phyloP scores from a whole-genome alignment of 2,329 filamentous ascomycete genomes.

The Colletotrichum theobromicola region DNA sequence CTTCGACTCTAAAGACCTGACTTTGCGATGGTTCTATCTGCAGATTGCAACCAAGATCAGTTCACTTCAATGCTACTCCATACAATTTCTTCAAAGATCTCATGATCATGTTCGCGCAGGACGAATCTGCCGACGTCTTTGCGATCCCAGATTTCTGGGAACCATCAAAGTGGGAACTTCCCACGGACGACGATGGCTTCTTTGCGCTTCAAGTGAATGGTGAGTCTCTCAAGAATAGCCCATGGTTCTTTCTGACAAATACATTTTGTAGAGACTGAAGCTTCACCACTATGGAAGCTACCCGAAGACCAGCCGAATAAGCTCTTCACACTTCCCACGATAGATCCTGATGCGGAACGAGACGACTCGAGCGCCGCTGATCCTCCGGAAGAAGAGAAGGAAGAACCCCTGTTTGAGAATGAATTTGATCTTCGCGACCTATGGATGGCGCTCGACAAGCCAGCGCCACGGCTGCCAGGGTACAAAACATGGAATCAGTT shows the following conservation, averaged over 20 bases:
- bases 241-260: not conserved
- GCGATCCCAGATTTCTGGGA: constrained; percentile 67
- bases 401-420: constrained; percentile 22
- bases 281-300: constrained; percentile 11
- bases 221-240: constrained; percentile 27
- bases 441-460: constrained; percentile 51
- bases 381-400: constrained; percentile 1
- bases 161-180: constrained; percentile 51
- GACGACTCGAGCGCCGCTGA: constrained; percentile 23
- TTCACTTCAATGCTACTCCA: not conserved
- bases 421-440: constrained; percentile 34
- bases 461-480: constrained; percentile 34
- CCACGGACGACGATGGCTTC: constrained; percentile 36
- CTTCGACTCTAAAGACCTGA: not conserved
- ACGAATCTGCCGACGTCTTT: constrained; percentile 62
- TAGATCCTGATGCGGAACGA: constrained; percentile 1
- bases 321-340: constrained; percentile 48
- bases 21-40: constrained; percentile 1
- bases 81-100: not conserved
- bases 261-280: not conserved
- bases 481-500: constrained; percentile 77
- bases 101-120: constrained; percentile 41
- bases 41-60: not conserved
- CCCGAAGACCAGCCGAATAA: constrained; percentile 28
- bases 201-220: constrained; percentile 47